phyloP scores from a whole-genome alignment of 1,284 basidiomycete species.

The Pascua guehoae region DNA sequence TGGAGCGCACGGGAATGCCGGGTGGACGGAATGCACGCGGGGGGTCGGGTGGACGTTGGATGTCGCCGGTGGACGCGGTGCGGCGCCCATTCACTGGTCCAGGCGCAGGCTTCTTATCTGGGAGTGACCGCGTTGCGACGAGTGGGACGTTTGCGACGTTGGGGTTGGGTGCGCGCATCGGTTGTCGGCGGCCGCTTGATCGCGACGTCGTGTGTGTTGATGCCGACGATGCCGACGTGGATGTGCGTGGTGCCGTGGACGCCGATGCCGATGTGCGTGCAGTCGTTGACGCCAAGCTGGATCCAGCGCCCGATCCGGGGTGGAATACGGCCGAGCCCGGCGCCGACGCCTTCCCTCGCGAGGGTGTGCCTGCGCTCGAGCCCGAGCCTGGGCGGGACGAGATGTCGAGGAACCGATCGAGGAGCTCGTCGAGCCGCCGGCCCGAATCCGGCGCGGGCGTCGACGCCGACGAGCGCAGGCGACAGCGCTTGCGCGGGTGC shows the following conservation, averaged over 20 bases:
- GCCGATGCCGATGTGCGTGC: neutral
- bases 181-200: neutral
- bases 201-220: too few relatives aligned
- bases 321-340: too few relatives aligned
- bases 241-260: neutral
- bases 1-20: constrained; percentile 1
- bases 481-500: constrained; percentile 7
- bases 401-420: constrained; percentile 11
- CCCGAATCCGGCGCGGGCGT: neutral
- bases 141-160: neutral
- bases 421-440: constrained; percentile 13
- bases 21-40: neutral
- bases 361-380: neutral
- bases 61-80: neutral
- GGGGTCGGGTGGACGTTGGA: neutral
- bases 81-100: neutral
- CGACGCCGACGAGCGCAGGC: neutral
- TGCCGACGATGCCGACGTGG: neutral
- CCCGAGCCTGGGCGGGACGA: constrained; percentile 1
- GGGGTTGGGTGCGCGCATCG: constrained; percentile 2
- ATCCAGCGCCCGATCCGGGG: neutral
- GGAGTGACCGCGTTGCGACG: constrained; percentile 2
- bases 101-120: neutral
- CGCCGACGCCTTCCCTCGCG: neutral
- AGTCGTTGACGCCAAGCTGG: neutral